Conservation (phyloP, 768 basidiomycete species). For the Auricularia sp. region DNA sequence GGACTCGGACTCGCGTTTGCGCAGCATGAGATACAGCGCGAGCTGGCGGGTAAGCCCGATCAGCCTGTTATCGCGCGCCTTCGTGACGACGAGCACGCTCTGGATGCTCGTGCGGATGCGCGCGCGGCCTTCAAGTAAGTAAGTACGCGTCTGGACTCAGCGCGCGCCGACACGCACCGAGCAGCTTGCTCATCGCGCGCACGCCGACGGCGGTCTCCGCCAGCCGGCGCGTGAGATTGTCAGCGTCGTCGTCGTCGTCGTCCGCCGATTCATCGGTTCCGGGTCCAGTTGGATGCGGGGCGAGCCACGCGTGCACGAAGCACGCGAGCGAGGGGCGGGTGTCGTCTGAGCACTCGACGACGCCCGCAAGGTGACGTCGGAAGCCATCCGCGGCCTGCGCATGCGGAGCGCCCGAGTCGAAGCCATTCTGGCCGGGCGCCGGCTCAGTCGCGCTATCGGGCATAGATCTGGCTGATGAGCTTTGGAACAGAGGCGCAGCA, state of each 20-base stretch:
- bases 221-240: slow-evolving; percentile 80
- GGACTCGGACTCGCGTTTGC: slow-evolving; percentile 42
- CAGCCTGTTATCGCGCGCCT: slow-evolving; percentile 92
- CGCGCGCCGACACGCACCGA: slow-evolving; percentile 71
- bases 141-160: too few species aligned
- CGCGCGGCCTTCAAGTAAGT: slow-evolving; percentile 61
- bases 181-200: slow-evolving; percentile 96
- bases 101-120: slow-evolving; percentile 87
- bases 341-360: neutral
- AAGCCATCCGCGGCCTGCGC: neutral
- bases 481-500: too few species aligned
- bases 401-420: slow-evolving; percentile 17
- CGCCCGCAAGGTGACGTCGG: too few species aligned
- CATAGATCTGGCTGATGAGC: too few species aligned
- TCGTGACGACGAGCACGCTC: slow-evolving; percentile 89
- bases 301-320: slow-evolving; percentile 87
- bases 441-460: too few species aligned
- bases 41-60: slow-evolving; percentile 92
- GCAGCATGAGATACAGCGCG: slow-evolving; percentile 91
- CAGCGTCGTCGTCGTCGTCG: slow-evolving; percentile 60
- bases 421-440: slow-evolving; percentile 22
- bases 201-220: slow-evolving; percentile 97
- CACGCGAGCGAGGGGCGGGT: slow-evolving; percentile 39
- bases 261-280: slow-evolving; percentile 16
- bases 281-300: slow-evolving; percentile 22